These are phyloP conservation scores for Russula virescens DNA, from an alignment of 768 basidiomycete genomes.

Conservation along the genomic window DNA sequence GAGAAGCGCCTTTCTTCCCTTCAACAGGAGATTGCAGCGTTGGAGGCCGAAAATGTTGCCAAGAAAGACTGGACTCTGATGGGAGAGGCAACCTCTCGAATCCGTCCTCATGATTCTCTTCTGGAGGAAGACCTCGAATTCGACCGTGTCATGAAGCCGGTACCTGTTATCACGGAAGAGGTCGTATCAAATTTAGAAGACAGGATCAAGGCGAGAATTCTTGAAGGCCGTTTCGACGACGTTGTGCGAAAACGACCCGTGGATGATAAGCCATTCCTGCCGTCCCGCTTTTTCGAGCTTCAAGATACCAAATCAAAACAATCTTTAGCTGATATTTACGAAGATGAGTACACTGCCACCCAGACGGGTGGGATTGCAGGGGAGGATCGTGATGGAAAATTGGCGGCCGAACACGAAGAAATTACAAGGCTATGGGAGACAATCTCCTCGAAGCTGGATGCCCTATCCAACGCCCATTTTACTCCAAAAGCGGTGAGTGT, in stretches of 20 bases:
- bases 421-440: constrained; percentile 79
- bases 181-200: constrained; percentile 78
- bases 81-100: constrained; percentile 80
- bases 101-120: constrained; percentile 85
- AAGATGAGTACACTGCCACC: constrained; percentile 78
- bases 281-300: constrained; percentile 83
- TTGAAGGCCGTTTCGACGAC: constrained; percentile 85
- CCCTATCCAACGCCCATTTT: constrained; percentile 91
- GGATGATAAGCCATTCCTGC: constrained; percentile 85
- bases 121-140: constrained; percentile 94
- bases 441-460: constrained; percentile 85
- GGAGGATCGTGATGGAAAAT: constrained; percentile 84
- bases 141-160: constrained; percentile 80
- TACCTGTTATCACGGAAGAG: constrained; percentile 88
- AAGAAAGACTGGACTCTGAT: constrained; percentile 89
- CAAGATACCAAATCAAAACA: constrained; percentile 84
- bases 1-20: constrained; percentile 73
- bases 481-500: constrained; percentile 80
- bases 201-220: constrained; percentile 81
- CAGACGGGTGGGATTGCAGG: constrained; percentile 47
- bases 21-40: constrained; percentile 66
- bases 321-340: constrained; percentile 94
- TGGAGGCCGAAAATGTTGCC: constrained; percentile 84
- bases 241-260: constrained; percentile 75
- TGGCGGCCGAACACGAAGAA: constrained; percentile 84